These are phyloP conservation scores for Pezicula carpinea DNA, from an alignment of 2,329 filamentous ascomycete species.

Conservation along the genomic window DNA sequence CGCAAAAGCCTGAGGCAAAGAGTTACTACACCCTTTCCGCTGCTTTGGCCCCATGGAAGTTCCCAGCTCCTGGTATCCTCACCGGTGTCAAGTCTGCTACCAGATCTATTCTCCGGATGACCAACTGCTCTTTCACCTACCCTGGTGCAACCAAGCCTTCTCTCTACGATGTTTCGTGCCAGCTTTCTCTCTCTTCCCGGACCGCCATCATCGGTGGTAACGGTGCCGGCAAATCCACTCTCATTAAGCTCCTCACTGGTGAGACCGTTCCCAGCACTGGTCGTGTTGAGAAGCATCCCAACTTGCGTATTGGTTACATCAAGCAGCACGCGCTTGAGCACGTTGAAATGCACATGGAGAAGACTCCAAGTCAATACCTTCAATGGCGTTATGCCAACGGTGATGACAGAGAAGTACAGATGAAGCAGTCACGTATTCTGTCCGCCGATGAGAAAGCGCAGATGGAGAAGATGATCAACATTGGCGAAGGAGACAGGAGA, in stretches of 20 bases:
- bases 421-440: conserved; percentile 94
- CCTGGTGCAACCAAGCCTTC: conserved; percentile 85
- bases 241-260: conserved; percentile 95
- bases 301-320: conserved; percentile 98
- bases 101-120: conserved; percentile 92
- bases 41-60: conserved; percentile 91
- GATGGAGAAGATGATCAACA: conserved; percentile 85
- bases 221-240: conserved; percentile 94
- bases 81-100: conserved; percentile 94
- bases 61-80: conserved; percentile 90
- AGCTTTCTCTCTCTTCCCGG: conserved; percentile 82
- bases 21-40: conserved; percentile 95
- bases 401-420: conserved; percentile 91
- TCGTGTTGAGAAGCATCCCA: conserved; percentile 96
- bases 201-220: conserved; percentile 97
- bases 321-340: conserved; percentile 99
- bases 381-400: conserved; percentile 98
- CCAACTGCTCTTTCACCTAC: conserved; percentile 86
- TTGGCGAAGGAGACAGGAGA: conserved; percentile 72
- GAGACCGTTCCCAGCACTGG: conserved; percentile 80
- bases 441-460: conserved; percentile 81
- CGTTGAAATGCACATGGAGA: conserved; percentile 99
- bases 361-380: conserved; percentile 97
- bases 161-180: conserved; percentile 81
- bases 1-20: conserved; percentile 88